Evolutionary conservation across 2,329 filamentous ascomycete species (phyloP).

Genomic region (Apiospora arundinis): DNA sequence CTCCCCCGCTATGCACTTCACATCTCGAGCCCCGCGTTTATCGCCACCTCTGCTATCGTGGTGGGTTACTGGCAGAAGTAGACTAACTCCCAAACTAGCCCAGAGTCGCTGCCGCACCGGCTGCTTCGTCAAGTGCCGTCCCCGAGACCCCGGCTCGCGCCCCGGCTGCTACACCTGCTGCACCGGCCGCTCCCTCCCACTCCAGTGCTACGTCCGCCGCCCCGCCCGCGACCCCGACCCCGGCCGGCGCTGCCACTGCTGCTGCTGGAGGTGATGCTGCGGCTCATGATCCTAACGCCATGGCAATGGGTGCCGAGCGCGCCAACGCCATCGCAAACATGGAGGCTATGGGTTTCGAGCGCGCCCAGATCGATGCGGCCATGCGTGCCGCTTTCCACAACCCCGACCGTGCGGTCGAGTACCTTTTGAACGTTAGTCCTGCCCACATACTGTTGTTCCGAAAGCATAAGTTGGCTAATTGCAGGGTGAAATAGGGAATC

Average conservation of each 20-base stretch:
- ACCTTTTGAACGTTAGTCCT: conserved; percentile 77
- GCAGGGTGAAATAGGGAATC: conserved; percentile 72
- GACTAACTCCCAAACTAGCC: conserved; percentile 59
- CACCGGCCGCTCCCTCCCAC: conserved; percentile 57
- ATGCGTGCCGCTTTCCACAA: conserved; percentile 98
- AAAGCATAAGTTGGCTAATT: neutral
- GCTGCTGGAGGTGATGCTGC: conserved; percentile 42
- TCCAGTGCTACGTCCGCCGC: conserved; percentile 53
- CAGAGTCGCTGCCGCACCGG: conserved; percentile 63
- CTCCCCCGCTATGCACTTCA: neutral
- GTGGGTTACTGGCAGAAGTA: neutral
- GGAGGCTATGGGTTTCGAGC: conserved; percentile 96
- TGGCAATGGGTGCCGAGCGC: conserved; percentile 84
- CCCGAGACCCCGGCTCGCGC: conserved; percentile 68
- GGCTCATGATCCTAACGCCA: conserved; percentile 70
- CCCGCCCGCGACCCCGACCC: conserved; percentile 59
- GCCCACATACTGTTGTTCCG: neutral
- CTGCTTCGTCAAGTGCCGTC: conserved; percentile 62
- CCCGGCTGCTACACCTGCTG: conserved; percentile 56
- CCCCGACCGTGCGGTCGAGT: conserved; percentile 95
- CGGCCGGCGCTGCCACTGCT: conserved; percentile 55
- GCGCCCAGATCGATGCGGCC: conserved; percentile 86
- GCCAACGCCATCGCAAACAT: conserved; percentile 86
- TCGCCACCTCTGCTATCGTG: neutral
- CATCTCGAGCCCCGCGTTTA: conserved; percentile 8